Base-by-base conservation (phyloP, 2,329 filamentous ascomycete species). In the Trichophyton rubrum region DNA sequence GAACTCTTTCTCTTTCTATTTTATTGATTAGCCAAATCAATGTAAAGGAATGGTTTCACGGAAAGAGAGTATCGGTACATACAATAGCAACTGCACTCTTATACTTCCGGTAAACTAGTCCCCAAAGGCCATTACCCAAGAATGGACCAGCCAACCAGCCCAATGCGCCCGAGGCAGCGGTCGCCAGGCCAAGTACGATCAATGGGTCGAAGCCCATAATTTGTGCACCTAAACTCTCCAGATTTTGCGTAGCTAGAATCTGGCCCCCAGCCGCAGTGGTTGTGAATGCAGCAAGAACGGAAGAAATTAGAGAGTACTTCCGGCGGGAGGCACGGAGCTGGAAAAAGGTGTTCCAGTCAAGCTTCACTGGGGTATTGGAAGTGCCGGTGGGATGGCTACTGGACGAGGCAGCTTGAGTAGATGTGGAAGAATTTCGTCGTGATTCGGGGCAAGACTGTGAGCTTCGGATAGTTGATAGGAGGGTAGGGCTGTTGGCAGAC, bases 261-360 rank as follows among this genome's bases (percentile, higher is more conserved):
- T 75, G 71, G 5, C 76, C 68, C 4, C 75, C 75, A 7, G 68
- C 64, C 2, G 80, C 78, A 0, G 88, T 87, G 62, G 83, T 83
- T 11, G 79, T 76, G 4, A 85, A 65, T 47, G 86, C 85, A 38
- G 82, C 83, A 38, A 84, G 72, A 59, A 90, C 79, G 55, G 88
- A 92, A 65, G 90, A 90, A 57, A 81, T 82, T 41, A 95, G 82
- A 71, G 92, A 90, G 78, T 91, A 88, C 68, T 88, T 84, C 63
- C 92, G 86, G 60, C 92, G 88, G 62, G 85, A 87, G 68, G 90
- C 88, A 69, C 92, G 90, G 62, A 97, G 85, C 71, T 85, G 84
- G 80, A 97, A 95, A 79, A 96, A 97, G 59, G 84, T 85, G 77
- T 96, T 87, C 92, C 92, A 97, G 75, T 90, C 83, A 47, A 91